Conservation (phyloP, 148 eudicot species). For the Mesembryanthemum crystallinum region DNA sequence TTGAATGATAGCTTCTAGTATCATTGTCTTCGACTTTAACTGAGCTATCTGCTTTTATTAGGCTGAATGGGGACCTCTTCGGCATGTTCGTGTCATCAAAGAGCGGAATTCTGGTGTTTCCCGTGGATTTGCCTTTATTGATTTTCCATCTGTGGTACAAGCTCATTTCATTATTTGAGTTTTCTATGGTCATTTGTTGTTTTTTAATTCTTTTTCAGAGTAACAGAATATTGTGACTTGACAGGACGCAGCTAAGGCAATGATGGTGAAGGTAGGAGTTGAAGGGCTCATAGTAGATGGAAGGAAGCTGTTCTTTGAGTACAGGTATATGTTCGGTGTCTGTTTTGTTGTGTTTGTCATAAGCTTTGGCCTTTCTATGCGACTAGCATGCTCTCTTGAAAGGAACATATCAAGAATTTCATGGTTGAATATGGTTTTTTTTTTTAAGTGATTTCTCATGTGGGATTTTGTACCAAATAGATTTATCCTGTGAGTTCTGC, state of each 20-base stretch:
- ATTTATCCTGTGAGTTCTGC: neutral
- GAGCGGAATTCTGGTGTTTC: conserved; percentile 89
- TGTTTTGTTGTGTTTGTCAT: too few species aligned
- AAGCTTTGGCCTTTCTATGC: too few species aligned
- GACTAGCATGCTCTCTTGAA: too few species aligned
- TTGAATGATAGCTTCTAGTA: neutral
- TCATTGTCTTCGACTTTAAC: neutral
- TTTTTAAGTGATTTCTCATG: too few species aligned
- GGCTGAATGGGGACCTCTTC: conserved; percentile 99
- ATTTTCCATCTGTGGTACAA: conserved; percentile 83
- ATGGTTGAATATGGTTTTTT: too few species aligned
- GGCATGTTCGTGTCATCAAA: conserved; percentile 87
- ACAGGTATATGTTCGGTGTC: conserved; percentile 53
- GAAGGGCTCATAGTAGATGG: conserved; percentile 91
- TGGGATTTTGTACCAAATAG: neutral
- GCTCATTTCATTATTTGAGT: neutral
- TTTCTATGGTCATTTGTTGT: neutral
- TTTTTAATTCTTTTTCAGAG: neutral
- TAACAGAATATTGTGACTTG: conserved; percentile 23
- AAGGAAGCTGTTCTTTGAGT: conserved; percentile 83
- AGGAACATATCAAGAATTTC: too few species aligned
- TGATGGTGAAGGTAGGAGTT: conserved; percentile 88
- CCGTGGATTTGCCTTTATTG: conserved; percentile 96
- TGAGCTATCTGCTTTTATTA: conserved; percentile 28
- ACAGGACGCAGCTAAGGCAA: conserved; percentile 84